These are phyloP conservation scores for Graphilbum fragrans DNA, from an alignment of 2,329 filamentous ascomycete species.

Conservation along the genomic window DNA sequence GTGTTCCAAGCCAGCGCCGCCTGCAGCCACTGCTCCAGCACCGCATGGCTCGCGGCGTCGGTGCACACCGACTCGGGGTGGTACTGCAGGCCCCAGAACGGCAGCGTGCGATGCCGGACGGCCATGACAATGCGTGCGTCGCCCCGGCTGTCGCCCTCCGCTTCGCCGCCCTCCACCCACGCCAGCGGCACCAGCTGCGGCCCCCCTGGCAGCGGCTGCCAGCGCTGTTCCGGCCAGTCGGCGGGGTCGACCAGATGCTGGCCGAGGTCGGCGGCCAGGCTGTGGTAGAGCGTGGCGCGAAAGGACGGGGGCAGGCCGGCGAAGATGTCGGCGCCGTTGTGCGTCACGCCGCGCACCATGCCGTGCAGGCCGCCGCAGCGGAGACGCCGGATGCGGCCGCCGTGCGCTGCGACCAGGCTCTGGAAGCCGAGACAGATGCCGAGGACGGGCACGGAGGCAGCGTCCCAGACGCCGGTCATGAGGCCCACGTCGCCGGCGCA, in stretches of 20 bases:
- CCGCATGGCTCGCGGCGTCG: slow-evolving; percentile 46
- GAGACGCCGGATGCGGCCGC: slow-evolving; percentile 47
- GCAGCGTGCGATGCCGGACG: slow-evolving; percentile 52
- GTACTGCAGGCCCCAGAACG: slow-evolving; percentile 82
- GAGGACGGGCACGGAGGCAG: slow-evolving; percentile 47
- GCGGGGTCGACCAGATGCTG: slow-evolving; percentile 25
- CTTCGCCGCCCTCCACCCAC: slow-evolving; percentile 41
- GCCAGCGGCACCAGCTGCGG: slow-evolving; percentile 45
- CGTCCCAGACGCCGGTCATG: slow-evolving; percentile 61
- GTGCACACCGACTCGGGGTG: slow-evolving; percentile 87
- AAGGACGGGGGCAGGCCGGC: slow-evolving; percentile 39
- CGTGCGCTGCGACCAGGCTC: slow-evolving; percentile 59
- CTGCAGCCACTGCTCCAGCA: slow-evolving; percentile 67
- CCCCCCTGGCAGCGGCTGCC: slow-evolving; percentile 22
- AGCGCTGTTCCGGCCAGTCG: slow-evolving; percentile 26
- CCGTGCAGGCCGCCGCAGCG: slow-evolving; percentile 63
- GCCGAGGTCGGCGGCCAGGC: slow-evolving; percentile 42
- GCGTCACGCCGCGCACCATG: slow-evolving; percentile 45
- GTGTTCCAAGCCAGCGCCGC: slow-evolving; percentile 51
- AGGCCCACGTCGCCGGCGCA: slow-evolving; percentile 67
- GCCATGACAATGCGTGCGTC: slow-evolving; percentile 61
- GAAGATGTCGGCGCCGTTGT: slow-evolving; percentile 49
- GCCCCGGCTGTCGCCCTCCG: slow-evolving; percentile 21
- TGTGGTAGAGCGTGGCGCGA: slow-evolving; percentile 68
- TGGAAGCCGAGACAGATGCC: slow-evolving; percentile 89